Evolutionary conservation across 2,329 filamentous ascomycete species (phyloP).

Genomic region (Aspergillus flavus): DNA sequence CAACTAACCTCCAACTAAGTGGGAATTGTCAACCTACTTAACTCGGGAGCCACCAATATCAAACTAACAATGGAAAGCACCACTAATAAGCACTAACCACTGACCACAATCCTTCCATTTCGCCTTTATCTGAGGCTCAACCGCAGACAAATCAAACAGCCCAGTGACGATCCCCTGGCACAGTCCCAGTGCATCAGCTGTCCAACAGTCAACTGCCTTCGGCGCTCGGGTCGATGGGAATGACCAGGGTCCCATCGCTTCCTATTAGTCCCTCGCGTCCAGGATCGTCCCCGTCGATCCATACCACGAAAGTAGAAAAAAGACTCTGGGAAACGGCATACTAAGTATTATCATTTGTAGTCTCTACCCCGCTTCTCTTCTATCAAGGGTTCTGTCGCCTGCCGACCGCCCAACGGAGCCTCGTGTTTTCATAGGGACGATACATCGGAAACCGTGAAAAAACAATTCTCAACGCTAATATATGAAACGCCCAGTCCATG

Average conservation of each 20-base stretch:
- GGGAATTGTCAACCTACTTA: constrained; percentile 1
- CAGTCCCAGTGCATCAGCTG: background rate
- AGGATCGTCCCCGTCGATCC: constrained; percentile 6
- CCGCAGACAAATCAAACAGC: background rate
- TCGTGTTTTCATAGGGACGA: background rate
- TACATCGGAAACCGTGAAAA: background rate
- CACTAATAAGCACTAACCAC: constrained; percentile 4
- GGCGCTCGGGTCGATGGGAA: background rate
- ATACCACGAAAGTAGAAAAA: background rate
- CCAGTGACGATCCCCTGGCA: background rate
- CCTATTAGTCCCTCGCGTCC: constrained; percentile 1
- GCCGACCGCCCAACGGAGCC: background rate
- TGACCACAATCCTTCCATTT: background rate
- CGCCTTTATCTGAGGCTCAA: constrained; percentile 4
- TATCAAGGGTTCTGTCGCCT: background rate
- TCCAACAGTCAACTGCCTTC: background rate
- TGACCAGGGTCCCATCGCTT: background rate
- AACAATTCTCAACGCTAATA: background rate
- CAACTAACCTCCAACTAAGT: background rate
- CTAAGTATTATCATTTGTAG: background rate
- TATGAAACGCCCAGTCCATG: constrained; percentile 2
- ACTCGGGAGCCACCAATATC: background rate
- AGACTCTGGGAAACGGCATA: background rate
- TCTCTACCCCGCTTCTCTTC: constrained; percentile 10
- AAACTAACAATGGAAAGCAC: background rate